Conservation (phyloP, 192 early-diverging fungal genomes). For the Linnemannia exigua region DNA sequence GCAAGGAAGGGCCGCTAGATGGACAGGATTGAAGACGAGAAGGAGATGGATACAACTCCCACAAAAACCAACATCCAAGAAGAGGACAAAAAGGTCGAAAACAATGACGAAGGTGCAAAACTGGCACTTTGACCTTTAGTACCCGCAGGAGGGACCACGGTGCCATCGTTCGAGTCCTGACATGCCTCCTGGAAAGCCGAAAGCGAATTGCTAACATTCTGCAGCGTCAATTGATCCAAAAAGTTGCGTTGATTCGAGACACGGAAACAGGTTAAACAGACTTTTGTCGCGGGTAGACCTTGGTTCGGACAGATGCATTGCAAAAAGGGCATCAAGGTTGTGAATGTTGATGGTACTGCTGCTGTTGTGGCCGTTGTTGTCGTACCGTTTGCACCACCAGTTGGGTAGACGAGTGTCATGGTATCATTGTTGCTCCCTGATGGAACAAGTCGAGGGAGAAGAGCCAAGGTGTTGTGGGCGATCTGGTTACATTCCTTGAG, state of each 20-base stretch:
- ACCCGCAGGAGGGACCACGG: constrained; percentile 22
- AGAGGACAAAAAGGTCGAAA: too few relatives aligned
- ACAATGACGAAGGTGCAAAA: not conserved
- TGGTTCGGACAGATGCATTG: constrained; percentile 48
- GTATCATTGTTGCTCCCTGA: not conserved
- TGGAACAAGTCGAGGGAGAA: not conserved
- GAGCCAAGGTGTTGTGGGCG: constrained; percentile 24
- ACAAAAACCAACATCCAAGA: not conserved
- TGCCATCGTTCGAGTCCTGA: constrained; percentile 26
- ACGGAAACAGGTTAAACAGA: constrained; percentile 43
- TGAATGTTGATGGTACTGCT: constrained; percentile 28
- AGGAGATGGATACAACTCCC: not conserved
- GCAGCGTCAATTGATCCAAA: constrained; percentile 19
- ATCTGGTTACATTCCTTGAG: constrained; percentile 49
- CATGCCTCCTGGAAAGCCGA: constrained; percentile 41
- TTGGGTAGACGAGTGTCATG: not conserved
- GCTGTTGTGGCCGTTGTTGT: not conserved
- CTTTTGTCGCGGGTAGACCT: constrained; percentile 33
- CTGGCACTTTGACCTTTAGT: constrained; percentile 30
- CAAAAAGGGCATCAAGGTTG: constrained; percentile 36
- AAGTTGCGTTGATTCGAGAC: constrained; percentile 33
- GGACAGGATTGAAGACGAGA: not conserved
- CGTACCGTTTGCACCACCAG: not conserved
- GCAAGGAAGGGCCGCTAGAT: not conserved
- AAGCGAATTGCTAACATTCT: constrained; percentile 30